These are phyloP conservation scores for Pseudoturritis turrita DNA, from an alignment of 345 rosid genomes.

Conservation along the genomic window DNA sequence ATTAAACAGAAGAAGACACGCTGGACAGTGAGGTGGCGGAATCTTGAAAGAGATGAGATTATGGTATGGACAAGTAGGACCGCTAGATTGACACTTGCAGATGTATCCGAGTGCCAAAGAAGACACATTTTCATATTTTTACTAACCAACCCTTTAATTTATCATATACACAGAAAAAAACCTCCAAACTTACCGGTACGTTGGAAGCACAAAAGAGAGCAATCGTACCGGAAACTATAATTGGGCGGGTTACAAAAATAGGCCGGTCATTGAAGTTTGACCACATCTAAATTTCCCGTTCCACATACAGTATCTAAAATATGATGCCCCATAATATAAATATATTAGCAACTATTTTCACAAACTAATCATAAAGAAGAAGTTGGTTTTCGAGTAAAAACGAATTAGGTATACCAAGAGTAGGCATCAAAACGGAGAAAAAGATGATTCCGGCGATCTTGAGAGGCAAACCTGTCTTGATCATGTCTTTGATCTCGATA, in stretches of 20 bases:
- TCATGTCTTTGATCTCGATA: constrained; percentile 66
- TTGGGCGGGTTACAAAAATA: not conserved
- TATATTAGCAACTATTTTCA: too few relatives aligned
- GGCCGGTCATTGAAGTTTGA: not conserved
- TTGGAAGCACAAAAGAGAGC: constrained; percentile 15
- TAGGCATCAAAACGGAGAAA: constrained; percentile 66
- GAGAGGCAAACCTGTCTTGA: constrained; percentile 71
- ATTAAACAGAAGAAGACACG: not conserved
- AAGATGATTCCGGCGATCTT: constrained; percentile 50
- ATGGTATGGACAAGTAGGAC: constrained; percentile 16
- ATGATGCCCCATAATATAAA: not conserved
- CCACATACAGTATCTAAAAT: not conserved
- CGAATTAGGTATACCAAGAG: too few relatives aligned
- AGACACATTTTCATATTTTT: not conserved
- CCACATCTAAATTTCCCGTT: not conserved
- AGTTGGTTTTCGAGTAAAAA: too few relatives aligned
- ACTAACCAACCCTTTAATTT: not conserved
- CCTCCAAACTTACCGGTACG: constrained; percentile 8
- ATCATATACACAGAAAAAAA: not conserved
- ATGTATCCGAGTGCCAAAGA: not conserved
- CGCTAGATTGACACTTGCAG: not conserved
- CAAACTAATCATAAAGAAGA: too few relatives aligned
- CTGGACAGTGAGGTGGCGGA: constrained; percentile 4
- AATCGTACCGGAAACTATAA: constrained; percentile 11
- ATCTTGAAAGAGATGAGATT: not conserved